A percentile compares a stretch with the other conserved stretches of the same genome.
phyloP scores from a whole-genome alignment of 441 rosid species.

The Brassica hybrid region DNA sequence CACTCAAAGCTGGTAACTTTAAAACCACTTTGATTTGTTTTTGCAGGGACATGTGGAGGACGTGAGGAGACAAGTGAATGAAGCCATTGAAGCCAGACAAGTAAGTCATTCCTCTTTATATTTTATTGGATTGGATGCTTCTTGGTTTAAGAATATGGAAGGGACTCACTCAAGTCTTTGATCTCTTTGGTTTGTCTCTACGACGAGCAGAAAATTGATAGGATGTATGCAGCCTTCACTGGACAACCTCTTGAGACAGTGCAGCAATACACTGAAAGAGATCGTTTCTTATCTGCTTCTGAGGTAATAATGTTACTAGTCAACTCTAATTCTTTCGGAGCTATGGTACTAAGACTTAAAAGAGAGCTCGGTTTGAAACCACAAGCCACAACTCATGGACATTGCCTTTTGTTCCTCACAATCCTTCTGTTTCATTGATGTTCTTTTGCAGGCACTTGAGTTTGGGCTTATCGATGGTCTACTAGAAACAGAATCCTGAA shows the following conservation, averaged over 20 bases:
- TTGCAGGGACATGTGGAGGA: conserved; percentile 89
- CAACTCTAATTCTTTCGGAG: not conserved
- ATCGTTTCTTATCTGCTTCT: conserved; percentile 79
- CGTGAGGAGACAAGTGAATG: conserved; percentile 89
- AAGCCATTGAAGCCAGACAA: conserved; percentile 84
- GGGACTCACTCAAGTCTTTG: not conserved
- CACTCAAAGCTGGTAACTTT: too few species aligned
- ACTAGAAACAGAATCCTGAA: too few species aligned
- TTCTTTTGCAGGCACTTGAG: too few species aligned
- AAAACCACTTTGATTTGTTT: too few species aligned
- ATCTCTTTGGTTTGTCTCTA: conserved; percentile 12
- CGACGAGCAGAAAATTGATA: conserved; percentile 77
- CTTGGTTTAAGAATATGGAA: conserved; percentile 8
- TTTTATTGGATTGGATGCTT: not conserved
- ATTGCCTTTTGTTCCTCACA: too few species aligned
- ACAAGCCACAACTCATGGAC: too few species aligned
- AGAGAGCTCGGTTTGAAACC: too few species aligned
- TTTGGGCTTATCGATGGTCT: too few species aligned
- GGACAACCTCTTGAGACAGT: conserved; percentile 91
- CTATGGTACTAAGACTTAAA: not conserved
- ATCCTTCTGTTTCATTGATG: too few species aligned
- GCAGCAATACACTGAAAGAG: conserved; percentile 82
- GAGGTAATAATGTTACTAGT: conserved; percentile 61
- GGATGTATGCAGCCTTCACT: conserved; percentile 82
- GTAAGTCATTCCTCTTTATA: conserved; percentile 49